Evolutionary conservation across 176 grass and related monocot genomes (phyloP), one percentile per base, ranked within the genome.

Genomic region (Eragrostis nindensis): DNA sequence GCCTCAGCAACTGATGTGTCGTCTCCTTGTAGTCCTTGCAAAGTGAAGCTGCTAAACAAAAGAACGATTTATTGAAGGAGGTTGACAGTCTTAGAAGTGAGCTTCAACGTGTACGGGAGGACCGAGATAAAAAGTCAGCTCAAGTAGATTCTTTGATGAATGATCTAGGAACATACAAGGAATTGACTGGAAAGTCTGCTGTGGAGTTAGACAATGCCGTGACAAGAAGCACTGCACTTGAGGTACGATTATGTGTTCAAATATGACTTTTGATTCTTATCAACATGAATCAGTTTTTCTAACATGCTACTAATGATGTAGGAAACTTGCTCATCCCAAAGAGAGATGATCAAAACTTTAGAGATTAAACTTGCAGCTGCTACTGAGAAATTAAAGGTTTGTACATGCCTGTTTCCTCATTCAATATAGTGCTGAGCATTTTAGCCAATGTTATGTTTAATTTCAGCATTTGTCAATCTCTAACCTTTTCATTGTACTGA

Each of bases 21-120:
- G 78, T 56, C 48, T 45, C 29, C 41, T n/a, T 76, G 6, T 76
- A 95, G 88, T 86, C 82, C 27, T 95, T 89, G 13, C 96, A 99
- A 74, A 75, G 84, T 83, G 93, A 93, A 62, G 90, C 88, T 14
- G 43, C 82, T 11, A 90, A 76, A 66, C 88, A 93, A 72, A 93
- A 92, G 71, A 90, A 85, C 54, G 91, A 87, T 26, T 72, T 95
- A 32, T 66, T 72, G 41, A 93, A 84, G 24, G 94, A 97, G 74
- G 75, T 93, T 68, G 84, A 89, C 43, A 62, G 29, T 68, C 71
- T 93, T 14, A 85, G 87, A 78, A 66, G 46, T 76, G 92, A 99
- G 63, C 75, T 99, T 70, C 86, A 88, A n/a, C 89, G 83, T 88
- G 89, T 89, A 82, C 87, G 88, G 64, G 90, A 85, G 59, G 96